These are phyloP conservation scores for Zygosaccharomyces siamensis DNA, from an alignment of 805 yeast genomes.

Conservation along the genomic window DNA sequence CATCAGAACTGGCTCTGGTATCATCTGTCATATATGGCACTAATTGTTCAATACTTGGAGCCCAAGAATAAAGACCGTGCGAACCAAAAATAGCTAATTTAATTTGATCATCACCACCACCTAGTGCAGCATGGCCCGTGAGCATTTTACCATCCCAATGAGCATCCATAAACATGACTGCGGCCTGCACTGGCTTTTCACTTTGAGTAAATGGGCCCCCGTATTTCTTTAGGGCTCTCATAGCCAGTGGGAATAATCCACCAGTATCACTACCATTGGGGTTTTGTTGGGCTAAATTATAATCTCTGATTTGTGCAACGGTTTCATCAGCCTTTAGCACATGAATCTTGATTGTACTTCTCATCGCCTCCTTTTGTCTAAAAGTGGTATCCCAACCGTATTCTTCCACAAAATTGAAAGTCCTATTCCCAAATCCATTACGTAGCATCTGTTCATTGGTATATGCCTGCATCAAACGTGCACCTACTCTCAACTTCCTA, in stretches of 20 bases:
- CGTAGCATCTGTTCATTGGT: slow-evolving; percentile 85
- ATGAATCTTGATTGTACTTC: slow-evolving; percentile 74
- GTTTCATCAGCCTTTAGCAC: slow-evolving; percentile 63
- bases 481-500: slow-evolving; percentile 72
- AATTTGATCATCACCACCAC: slow-evolving; percentile 72
- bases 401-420: slow-evolving; percentile 72
- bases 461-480: slow-evolving; percentile 83
- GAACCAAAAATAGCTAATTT: slow-evolving; percentile 90
- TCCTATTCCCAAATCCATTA: slow-evolving; percentile 71
- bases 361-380: slow-evolving; percentile 32
- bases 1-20: slow-evolving; percentile 63
- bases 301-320: slow-evolving; percentile 65
- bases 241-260: slow-evolving; percentile 70
- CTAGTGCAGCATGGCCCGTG: slow-evolving; percentile 87
- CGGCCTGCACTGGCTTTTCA: slow-evolving; percentile 63
- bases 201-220: slow-evolving; percentile 49
- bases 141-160: slow-evolving; percentile 69
- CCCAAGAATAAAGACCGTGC: slow-evolving; percentile 90
- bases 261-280: slow-evolving; percentile 66
- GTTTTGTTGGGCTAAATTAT: slow-evolving; percentile 85
- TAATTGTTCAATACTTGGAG: slow-evolving; percentile 69
- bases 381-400: slow-evolving; percentile 50
- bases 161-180: slow-evolving; percentile 78
- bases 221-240: slow-evolving; percentile 58
- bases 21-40: slow-evolving; percentile 65